Base-by-base conservation (phyloP, 176 grass and related monocot genomes). In the Elymus sibiricus region DNA sequence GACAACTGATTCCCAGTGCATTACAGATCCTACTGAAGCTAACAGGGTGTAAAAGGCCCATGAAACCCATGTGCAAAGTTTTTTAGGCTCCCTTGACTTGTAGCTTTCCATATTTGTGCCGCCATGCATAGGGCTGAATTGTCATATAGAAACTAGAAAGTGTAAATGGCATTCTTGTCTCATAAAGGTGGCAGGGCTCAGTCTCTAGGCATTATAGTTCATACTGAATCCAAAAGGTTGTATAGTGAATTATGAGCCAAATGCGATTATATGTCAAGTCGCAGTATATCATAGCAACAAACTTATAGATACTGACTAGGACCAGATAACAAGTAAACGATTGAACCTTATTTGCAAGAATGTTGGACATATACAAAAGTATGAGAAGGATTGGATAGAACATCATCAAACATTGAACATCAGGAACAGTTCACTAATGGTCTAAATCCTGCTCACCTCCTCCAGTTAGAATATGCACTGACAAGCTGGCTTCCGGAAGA, bases 361-460 rank as follows among this genome's bases (percentile, higher is more conserved):
- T 76, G 49, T 81, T 53, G 69, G 37, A 68, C 46, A 84, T 76
- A 24, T 84, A 91, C 83, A 87, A 19, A 55, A 53, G 76, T 77
- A 66, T 76, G 77, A 85, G 22, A 56, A 42, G 39, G 75, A 46
- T 82, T 51, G 27, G 51, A 84, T 42, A 64, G 24, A 84, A 28
- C 55, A 64, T 62, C 42, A 61, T 76, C 69, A 68, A 35, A 16
- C 56, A 70, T 31, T 53, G 67, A 79, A 49, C 76, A 51, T 16
- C 62, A 34, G 38, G 38, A n/a, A 13, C 8, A 35, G 37, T 80
- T 68, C 29, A 67, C 40, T 63, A 51, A 84, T 84, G 67, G 53
- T 70, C 51, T 68, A 80, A 58, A 81, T 88, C 81, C 37, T 40
- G 81, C 70, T 91, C 77, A 85, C 81, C 61, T 77, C 69, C 69